phyloP scores from a whole-genome alignment of 208 protist genomes.

The Wallacemonas sp. region DNA sequence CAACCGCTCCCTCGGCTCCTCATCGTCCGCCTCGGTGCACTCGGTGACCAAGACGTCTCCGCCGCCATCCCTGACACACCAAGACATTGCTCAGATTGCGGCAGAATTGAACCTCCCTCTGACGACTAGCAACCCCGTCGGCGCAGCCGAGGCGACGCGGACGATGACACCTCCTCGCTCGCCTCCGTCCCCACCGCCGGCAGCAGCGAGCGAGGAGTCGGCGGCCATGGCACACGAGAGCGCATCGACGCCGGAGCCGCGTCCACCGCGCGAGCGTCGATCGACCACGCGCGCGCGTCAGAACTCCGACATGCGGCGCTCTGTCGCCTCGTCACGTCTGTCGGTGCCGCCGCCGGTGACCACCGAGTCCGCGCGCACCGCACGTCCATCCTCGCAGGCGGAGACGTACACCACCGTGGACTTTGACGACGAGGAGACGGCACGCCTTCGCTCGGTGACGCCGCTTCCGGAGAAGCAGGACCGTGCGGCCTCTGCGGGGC shows the following conservation, averaged over 20 bases:
- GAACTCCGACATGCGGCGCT: not conserved
- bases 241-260: slow-evolving; percentile 4
- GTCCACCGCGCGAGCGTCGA: not conserved
- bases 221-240: not conserved
- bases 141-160: too few relatives aligned
- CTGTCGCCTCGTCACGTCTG: not conserved
- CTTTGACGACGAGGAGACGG: not conserved
- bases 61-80: too few relatives aligned
- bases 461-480: slow-evolving; percentile 7
- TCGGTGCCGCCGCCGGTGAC: not conserved
- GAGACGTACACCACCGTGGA: not conserved
- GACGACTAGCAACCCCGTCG: too few relatives aligned
- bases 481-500: not conserved
- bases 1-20: too few relatives aligned
- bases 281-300: not conserved
- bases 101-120: too few relatives aligned
- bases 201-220: not conserved
- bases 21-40: too few relatives aligned
- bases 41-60: too few relatives aligned
- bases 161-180: too few relatives aligned
- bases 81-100: too few relatives aligned
- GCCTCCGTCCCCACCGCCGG: not conserved
- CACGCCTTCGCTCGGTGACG: not conserved
- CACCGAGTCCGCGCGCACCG: not conserved
- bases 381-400: not conserved